Base-by-base conservation (phyloP, 495 filamentous ascomycete species). In the Penicillium samsonianum region DNA sequence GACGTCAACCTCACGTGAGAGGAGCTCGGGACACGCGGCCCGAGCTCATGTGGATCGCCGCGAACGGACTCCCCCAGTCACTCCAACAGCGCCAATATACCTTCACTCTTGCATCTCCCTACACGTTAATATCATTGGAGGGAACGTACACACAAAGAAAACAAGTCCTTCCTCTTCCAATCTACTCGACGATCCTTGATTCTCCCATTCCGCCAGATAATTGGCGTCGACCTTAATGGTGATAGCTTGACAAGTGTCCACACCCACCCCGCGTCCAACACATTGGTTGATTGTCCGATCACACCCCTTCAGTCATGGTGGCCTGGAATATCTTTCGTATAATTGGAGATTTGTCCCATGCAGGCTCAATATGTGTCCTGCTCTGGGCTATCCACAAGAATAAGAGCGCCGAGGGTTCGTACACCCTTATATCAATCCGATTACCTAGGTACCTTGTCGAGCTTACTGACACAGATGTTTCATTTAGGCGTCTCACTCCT, bases 351-450 rank as follows among this genome's bases (percentile, higher is more conserved):
- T 64, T 92, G 42, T 89, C 87, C 41, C 94, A 98, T 67, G 83
- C 90, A 25, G 77, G 81, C 33, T 92, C 92, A 12, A 96, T 95
- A 80, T 83, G 85, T 65, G 91, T 98, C 65, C 78, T 98, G 57
- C 90, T 96, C 72, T 90, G 85, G 78, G 88, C 92, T 35, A 96
- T 98, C 64, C 92, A 97, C 73, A 79, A 80, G 49, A 96, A 96
- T 65, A 80, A 79, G 63, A 93, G 88, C 69, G 88, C 95, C 23
- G 94, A 98, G 82, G 93, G 90, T 88, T 76, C 11, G 73, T 65
- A 8, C 38, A 43, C 17, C 23, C 35, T 26, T 41, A 10, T 42
- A 45, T 28, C 22, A 26, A 46, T 6, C 2, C 8, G 4, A 17
- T 50, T 28, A 26, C 11, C 25, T 49, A 20, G 51, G 35, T 35